Conservation (phyloP, 192 early-diverging fungal species). For the Radiomyces spectabilis region DNA sequence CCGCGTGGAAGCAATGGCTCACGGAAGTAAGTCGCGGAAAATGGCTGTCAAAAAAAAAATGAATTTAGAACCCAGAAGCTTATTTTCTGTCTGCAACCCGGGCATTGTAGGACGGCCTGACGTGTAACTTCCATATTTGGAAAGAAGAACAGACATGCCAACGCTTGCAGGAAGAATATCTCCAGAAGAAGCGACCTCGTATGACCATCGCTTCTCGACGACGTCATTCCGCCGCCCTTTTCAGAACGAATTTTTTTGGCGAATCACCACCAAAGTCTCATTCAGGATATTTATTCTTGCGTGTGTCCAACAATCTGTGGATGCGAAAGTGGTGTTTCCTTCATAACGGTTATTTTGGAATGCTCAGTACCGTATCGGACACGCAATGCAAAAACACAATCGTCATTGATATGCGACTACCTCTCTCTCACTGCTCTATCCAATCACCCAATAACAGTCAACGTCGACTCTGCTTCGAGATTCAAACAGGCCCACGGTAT, state of each 20-base stretch:
- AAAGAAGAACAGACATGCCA: slow-evolving; percentile 9
- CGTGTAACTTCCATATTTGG: no score
- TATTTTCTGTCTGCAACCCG: slow-evolving; percentile 6
- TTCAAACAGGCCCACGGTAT: slow-evolving; percentile 2
- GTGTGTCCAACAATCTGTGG: slow-evolving; percentile 33
- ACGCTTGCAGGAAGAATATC: slow-evolving; percentile 6
- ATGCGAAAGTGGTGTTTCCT: slow-evolving; percentile 48
- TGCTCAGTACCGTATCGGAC: slow-evolving; percentile 24
- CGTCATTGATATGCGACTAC: slow-evolving; percentile 37
- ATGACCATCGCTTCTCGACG: background rate
- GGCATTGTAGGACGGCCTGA: no score
- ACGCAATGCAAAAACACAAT: background rate
- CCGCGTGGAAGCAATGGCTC: slow-evolving; percentile 19
- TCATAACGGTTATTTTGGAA: slow-evolving; percentile 45
- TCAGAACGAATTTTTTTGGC: background rate
- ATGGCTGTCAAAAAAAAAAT: background rate
- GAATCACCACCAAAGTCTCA: slow-evolving; percentile 32
- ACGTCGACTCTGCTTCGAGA: slow-evolving; percentile 60
- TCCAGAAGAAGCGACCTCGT: background rate
- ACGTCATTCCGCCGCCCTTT: background rate
- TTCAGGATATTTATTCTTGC: slow-evolving; percentile 54
- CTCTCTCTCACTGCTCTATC: slow-evolving; percentile 48
- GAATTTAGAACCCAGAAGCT: slow-evolving; percentile 4
- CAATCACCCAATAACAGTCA: slow-evolving; percentile 40
- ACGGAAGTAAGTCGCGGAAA: slow-evolving; percentile 10